phyloP scores from a whole-genome alignment of 495 filamentous ascomycete species.

The Aspergillus funiculosus region DNA sequence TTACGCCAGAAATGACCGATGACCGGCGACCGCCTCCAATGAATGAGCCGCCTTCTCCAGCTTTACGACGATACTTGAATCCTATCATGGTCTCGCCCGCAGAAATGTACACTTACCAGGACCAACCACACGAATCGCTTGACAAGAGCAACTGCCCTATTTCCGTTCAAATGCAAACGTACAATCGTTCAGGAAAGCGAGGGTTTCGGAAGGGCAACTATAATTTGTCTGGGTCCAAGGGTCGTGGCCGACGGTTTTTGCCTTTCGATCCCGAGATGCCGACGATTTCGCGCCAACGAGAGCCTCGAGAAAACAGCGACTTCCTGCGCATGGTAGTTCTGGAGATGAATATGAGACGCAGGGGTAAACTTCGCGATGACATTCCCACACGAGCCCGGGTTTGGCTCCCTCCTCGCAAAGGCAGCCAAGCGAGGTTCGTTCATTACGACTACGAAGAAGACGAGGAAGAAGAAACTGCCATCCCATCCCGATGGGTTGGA shows the following conservation, averaged over 20 bases:
- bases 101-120: constrained; percentile 56
- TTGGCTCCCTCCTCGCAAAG: constrained; percentile 79
- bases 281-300: constrained; percentile 66
- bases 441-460: constrained; percentile 30
- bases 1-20: constrained; percentile 77
- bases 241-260: constrained; percentile 33
- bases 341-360: constrained; percentile 95
- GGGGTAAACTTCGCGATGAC: constrained; percentile 81
- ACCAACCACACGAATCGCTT: constrained; percentile 36
- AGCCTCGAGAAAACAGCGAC: constrained; percentile 86
- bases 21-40: constrained; percentile 80
- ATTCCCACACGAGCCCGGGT: constrained; percentile 76
- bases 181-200: constrained; percentile 41
- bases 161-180: constrained; percentile 85
- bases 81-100: constrained; percentile 64
- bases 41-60: constrained; percentile 71
- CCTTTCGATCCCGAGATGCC: constrained; percentile 41
- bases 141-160: constrained; percentile 52
- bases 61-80: constrained; percentile 88
- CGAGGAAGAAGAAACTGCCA: constrained; percentile 28
- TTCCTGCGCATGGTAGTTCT: constrained; percentile 92
- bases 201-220: constrained; percentile 32
- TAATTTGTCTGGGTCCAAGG: constrained; percentile 25
- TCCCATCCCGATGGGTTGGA: constrained; percentile 41
- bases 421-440: constrained; percentile 16